These are phyloP conservation scores for Mycena maculata DNA, from an alignment of 768 basidiomycete species.

Conservation along the genomic window DNA sequence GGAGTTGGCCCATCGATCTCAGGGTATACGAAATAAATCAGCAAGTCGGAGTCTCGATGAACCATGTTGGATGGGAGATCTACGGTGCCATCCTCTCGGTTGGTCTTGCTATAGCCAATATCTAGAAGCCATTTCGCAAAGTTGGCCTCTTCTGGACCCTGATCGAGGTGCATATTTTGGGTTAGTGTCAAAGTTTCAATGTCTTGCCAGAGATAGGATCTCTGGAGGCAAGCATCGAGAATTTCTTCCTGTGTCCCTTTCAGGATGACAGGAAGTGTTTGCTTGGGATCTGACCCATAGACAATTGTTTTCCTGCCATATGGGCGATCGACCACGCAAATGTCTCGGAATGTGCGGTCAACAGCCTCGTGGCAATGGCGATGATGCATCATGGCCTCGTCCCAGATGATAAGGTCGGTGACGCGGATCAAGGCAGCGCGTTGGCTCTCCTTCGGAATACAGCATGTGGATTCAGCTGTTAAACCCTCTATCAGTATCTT, in stretches of 20 bases:
- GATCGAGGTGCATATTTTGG: constrained; percentile 15
- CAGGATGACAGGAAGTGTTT: constrained; percentile 49
- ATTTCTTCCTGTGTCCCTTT: constrained; percentile 47
- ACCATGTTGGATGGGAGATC: constrained; percentile 3
- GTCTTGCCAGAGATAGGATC: constrained; percentile 8
- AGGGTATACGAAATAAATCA: constrained; percentile 5
- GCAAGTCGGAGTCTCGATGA: not conserved
- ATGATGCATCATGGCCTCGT: not conserved
- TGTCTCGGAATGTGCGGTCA: constrained; percentile 43
- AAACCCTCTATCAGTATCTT: constrained; percentile 23
- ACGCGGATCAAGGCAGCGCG: constrained; percentile 9
- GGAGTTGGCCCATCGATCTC: not conserved
- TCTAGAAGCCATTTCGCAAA: constrained; percentile 20
- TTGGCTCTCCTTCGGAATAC: constrained; percentile 16
- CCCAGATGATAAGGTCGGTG: constrained; percentile 32
- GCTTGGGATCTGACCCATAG: constrained; percentile 52
- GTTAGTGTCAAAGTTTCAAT: not conserved
- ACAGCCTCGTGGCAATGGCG: constrained; percentile 1
- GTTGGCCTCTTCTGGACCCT: constrained; percentile 1
- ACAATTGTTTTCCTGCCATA: not conserved
- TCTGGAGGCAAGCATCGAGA: constrained; percentile 37
- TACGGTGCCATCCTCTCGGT: not conserved
- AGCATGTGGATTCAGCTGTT: constrained; percentile 1
- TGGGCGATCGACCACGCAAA: constrained; percentile 39
- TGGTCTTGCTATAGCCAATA: not conserved